Percentiles rank a stretch among this genome's conserved stretches.
Evolutionary conservation across 2,329 filamentous ascomycete species (phyloP).

Genomic region (Aspergillus piperis): DNA sequence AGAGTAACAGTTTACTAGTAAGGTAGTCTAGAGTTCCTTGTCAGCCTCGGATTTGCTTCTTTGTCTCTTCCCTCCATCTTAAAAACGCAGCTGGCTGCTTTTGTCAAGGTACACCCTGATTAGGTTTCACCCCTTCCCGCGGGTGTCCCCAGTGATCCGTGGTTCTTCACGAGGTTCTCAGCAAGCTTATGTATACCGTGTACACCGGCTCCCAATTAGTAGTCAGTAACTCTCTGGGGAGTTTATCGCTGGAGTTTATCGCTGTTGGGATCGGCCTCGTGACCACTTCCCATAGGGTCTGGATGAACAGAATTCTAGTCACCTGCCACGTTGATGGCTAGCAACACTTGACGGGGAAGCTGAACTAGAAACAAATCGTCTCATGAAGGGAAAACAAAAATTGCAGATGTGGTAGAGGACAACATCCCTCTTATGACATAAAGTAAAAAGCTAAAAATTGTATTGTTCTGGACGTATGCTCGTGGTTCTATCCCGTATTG

Average conservation of each 20-base stretch:
- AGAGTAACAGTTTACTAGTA: not conserved
- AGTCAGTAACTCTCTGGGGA: not conserved
- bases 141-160: not conserved
- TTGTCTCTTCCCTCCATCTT: not conserved
- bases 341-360: not conserved
- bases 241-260: not conserved
- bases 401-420: not conserved
- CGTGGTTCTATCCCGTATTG: not conserved
- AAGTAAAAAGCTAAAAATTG: not conserved
- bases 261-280: not conserved
- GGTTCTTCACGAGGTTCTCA: conserved; percentile 4
- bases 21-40: not conserved
- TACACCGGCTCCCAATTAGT: conserved; percentile 1
- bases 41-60: not conserved
- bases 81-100: not conserved
- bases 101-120: conserved; percentile 7
- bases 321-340: not conserved
- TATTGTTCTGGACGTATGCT: not conserved
- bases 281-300: not conserved
- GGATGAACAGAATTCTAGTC: not conserved
- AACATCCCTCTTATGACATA: not conserved
- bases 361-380: not conserved
- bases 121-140: conserved; percentile 2
- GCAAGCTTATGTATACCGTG: not conserved
- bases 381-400: not conserved